phyloP scores from a whole-genome alignment of 495 filamentous ascomycete genomes.

The Penicillium daleae region DNA sequence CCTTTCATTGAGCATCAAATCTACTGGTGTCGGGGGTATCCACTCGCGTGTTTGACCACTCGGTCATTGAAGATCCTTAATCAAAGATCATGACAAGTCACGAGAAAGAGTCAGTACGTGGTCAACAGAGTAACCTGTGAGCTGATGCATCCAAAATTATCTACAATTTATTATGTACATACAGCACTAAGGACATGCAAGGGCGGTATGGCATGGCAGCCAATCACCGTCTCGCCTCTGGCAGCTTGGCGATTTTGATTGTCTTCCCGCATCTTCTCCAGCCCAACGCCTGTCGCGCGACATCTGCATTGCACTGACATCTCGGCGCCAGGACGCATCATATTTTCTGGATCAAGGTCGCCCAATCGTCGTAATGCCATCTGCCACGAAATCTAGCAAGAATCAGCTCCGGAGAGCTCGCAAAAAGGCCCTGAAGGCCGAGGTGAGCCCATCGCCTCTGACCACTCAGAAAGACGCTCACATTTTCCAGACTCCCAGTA shows the following conservation, averaged over 20 bases:
- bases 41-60: neutral
- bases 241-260: slow-evolving; percentile 5
- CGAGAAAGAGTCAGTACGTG: neutral
- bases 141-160: neutral
- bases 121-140: neutral
- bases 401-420: slow-evolving; percentile 85
- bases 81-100: neutral
- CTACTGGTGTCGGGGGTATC: neutral
- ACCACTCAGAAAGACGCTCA: slow-evolving; percentile 17
- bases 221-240: neutral
- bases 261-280: slow-evolving; percentile 7
- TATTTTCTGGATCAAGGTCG: slow-evolving; percentile 1
- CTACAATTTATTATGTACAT: neutral
- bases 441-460: slow-evolving; percentile 28
- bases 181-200: neutral
- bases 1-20: neutral
- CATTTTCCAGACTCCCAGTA: slow-evolving; percentile 11
- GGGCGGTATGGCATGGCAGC: neutral
- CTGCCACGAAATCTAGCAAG: slow-evolving; percentile 68
- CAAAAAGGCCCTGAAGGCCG: slow-evolving; percentile 79
- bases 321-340: neutral
- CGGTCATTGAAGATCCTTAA: neutral
- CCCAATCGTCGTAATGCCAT: neutral
- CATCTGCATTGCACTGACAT: neutral
- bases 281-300: slow-evolving; percentile 4